phyloP scores from a whole-genome alignment of 2,329 filamentous ascomycete genomes.

The Rosellinia necatrix region DNA sequence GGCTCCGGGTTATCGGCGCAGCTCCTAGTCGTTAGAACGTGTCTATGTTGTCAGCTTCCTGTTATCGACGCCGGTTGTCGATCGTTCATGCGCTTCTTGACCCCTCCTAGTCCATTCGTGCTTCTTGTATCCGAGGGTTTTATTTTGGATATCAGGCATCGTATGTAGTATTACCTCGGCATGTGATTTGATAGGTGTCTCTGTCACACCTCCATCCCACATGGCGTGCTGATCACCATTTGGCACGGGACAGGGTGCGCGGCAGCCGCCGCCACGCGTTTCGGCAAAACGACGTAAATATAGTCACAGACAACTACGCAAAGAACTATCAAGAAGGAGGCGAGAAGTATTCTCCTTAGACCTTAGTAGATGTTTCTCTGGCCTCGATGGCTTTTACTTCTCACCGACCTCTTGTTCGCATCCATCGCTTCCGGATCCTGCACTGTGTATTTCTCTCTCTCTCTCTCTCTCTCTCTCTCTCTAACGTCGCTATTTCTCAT shows the following conservation, averaged over 20 bases:
- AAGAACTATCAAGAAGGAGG: no score
- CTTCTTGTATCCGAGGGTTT: background rate
- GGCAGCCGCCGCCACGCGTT: background rate
- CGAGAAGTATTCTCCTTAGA: no score
- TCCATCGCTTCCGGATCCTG: no score
- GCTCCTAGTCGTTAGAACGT: background rate
- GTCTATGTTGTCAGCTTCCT: constrained; percentile 8
- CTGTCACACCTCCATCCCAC: background rate
- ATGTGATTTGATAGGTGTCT: constrained; percentile 2
- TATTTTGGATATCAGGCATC: background rate
- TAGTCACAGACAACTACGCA: no score
- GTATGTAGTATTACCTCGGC: constrained; percentile 8
- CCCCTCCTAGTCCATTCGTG: background rate
- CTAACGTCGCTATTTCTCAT: no score
- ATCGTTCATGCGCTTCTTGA: constrained; percentile 2
- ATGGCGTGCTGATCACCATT: constrained; percentile 16
- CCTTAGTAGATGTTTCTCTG: no score
- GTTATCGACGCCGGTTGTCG: constrained; percentile 14
- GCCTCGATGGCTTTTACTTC: no score
- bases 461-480: no score
- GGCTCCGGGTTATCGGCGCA: background rate
- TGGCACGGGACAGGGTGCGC: background rate
- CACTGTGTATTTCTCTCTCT: no score
- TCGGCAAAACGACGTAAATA: no score
- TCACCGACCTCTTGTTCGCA: no score